These are phyloP conservation scores for Dactylonectria estremocensis DNA, from an alignment of 2,329 filamentous ascomycete species.

Conservation along the genomic window DNA sequence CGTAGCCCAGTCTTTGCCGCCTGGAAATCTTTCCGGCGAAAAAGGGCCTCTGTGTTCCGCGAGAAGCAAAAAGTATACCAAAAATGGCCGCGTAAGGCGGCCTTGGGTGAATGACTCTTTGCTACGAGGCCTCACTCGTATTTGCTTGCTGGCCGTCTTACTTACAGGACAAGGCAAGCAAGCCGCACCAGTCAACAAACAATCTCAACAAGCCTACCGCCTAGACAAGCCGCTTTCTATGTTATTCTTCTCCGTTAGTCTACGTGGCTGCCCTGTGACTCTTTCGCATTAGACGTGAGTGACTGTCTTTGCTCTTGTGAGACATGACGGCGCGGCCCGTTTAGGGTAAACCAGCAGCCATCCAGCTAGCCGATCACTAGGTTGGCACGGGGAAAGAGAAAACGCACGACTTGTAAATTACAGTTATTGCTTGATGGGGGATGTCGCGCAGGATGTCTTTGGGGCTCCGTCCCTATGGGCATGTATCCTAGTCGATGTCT, in stretches of 20 bases:
- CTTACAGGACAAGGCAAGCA: constrained; percentile 1
- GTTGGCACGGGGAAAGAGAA: background rate
- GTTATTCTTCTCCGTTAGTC: background rate
- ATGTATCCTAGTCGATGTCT: background rate
- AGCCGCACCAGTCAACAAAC: background rate
- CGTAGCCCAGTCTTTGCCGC: background rate
- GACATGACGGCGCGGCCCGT: constrained; percentile 1
- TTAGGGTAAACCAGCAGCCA: background rate
- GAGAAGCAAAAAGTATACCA: too few relatives aligned
- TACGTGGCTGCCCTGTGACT: background rate
- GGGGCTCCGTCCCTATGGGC: background rate
- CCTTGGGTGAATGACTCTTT: background rate
- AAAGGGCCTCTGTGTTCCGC: background rate
- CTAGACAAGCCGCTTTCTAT: background rate
- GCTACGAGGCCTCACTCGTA: background rate
- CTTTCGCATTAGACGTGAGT: background rate
- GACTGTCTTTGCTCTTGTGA: background rate
- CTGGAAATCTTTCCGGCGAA: background rate
- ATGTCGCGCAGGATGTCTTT: background rate
- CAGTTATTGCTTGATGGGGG: background rate
- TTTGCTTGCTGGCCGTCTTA: constrained; percentile 2
- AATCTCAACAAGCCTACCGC: background rate
- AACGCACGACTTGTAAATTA: background rate
- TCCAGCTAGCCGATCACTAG: background rate
- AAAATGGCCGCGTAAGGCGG: too few relatives aligned